A percentile compares a stretch with the other conserved stretches of the same genome.
Evolutionary conservation across 2,329 filamentous ascomycete genomes (phyloP).

Genomic region (Pezizomycotina sp.): DNA sequence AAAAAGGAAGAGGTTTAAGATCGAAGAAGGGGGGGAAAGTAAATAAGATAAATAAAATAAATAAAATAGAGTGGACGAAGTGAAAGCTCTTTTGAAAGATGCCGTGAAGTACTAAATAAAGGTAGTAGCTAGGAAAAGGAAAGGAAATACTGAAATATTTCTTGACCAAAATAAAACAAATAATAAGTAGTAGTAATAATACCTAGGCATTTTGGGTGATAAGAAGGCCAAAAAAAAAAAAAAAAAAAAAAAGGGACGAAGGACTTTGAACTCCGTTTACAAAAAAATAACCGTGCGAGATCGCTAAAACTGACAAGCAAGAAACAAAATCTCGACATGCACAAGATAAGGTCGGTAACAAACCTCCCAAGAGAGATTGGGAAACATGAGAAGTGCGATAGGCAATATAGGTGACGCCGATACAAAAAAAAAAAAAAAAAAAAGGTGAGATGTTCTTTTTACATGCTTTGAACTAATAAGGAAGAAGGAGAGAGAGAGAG

Average conservation of each 20-base stretch:
- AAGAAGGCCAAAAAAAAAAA: not conserved
- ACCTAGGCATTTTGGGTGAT: not conserved
- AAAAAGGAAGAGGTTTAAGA: no score
- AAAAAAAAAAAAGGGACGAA: not conserved
- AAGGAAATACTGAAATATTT: conserved; percentile 2
- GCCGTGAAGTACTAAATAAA: not conserved
- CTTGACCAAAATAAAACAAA: not conserved
- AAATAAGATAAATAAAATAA: conserved; percentile 2
- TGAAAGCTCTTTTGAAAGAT: not conserved
- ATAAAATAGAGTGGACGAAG: conserved; percentile 1
- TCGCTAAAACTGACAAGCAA: not conserved
- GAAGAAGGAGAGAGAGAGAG: no score
- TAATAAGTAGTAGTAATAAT: not conserved
- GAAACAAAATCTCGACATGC: not conserved
- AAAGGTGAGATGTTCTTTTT: no score
- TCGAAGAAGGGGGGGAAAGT: not conserved
- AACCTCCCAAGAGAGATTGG: conserved; percentile 1
- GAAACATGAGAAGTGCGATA: not conserved
- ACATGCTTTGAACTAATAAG: no score
- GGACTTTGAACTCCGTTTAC: conserved; percentile 1
- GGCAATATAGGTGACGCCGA: not conserved
- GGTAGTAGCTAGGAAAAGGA: not conserved
- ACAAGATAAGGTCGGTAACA: not conserved
- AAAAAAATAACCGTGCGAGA: conserved; percentile 2
- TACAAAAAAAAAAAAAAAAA: not conserved